Evolutionary conservation across 345 rosid genomes (phyloP).

Genomic region (Aquilaria malaccensis): DNA sequence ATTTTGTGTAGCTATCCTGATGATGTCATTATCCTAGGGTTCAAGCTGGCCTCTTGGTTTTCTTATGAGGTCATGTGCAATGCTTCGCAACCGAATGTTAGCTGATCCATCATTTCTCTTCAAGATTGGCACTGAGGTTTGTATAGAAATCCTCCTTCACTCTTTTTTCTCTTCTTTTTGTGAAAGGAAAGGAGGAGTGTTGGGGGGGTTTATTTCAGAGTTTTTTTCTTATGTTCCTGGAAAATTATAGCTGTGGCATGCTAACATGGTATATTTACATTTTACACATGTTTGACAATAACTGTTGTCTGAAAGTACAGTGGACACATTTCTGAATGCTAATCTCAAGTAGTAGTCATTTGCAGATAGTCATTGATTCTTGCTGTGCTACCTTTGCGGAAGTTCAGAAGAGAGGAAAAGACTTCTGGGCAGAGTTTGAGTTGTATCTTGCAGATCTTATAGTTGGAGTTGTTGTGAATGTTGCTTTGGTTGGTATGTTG

Average conservation of each 20-base stretch:
- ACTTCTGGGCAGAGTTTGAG: constrained; percentile 95
- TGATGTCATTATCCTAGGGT: constrained; percentile 34
- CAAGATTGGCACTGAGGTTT: constrained; percentile 90
- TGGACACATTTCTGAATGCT: background rate
- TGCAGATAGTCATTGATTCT: constrained; percentile 85
- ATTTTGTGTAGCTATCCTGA: background rate
- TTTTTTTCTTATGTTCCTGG: background rate
- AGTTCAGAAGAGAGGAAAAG: constrained; percentile 84
- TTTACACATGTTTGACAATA: background rate
- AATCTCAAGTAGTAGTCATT: background rate
- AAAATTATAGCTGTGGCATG: background rate
- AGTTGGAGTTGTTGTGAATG: constrained; percentile 76
- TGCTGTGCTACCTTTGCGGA: constrained; percentile 95
- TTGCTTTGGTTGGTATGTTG: constrained; percentile 90
- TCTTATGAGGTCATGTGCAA: constrained; percentile 51
- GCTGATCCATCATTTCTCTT: constrained; percentile 97
- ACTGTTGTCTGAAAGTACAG: background rate
- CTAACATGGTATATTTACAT: no score
- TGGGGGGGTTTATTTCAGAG: background rate
- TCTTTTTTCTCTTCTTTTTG: background rate
- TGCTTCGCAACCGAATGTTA: constrained; percentile 86
- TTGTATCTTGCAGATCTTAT: constrained; percentile 83
- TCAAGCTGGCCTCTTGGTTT: constrained; percentile 63
- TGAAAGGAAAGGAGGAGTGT: background rate
- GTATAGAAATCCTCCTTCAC: constrained; percentile 3